phyloP scores from a whole-genome alignment of 1,284 basidiomycete genomes.

The Ustilago sp. region DNA sequence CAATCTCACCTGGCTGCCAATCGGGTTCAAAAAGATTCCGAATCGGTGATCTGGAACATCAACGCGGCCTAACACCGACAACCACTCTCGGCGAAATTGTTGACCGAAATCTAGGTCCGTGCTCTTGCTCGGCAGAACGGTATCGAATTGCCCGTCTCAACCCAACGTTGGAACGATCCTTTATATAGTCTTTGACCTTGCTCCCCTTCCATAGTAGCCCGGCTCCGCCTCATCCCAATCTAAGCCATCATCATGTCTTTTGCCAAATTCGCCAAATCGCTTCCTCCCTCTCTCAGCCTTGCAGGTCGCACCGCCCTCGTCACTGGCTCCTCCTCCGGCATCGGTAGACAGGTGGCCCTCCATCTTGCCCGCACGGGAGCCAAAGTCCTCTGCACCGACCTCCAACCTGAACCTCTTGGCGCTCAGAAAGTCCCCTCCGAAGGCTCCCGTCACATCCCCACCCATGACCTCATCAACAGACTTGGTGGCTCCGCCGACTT shows the following conservation, averaged over 20 bases:
- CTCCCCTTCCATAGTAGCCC: no score
- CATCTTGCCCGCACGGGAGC: conserved; percentile 39
- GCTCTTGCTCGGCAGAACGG: neutral
- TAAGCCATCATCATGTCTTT: conserved; percentile 47
- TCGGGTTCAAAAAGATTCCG: neutral
- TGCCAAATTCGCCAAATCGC: conserved; percentile 40
- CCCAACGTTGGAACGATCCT: no score
- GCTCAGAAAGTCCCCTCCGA: conserved; percentile 9
- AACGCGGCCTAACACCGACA: neutral
- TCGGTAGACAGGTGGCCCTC: conserved; percentile 34
- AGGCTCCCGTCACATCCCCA: conserved; percentile 34
- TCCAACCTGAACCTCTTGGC: conserved; percentile 42
- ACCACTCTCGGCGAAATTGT: neutral
- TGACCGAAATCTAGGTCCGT: conserved; percentile 4
- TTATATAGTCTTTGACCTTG: no score
- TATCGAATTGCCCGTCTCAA: no score
- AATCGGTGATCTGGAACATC: neutral
- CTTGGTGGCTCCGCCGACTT: conserved; percentile 47
- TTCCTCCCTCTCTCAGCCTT: conserved; percentile 51
- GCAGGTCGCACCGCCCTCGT: conserved; percentile 41
- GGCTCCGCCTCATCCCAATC: neutral
- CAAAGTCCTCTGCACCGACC: conserved; percentile 45
- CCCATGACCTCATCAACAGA: conserved; percentile 41
- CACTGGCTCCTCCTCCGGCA: conserved; percentile 48
- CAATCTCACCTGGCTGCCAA: neutral